phyloP scores from a whole-genome alignment of 257 asterid species.

The Coffea canephora region DNA sequence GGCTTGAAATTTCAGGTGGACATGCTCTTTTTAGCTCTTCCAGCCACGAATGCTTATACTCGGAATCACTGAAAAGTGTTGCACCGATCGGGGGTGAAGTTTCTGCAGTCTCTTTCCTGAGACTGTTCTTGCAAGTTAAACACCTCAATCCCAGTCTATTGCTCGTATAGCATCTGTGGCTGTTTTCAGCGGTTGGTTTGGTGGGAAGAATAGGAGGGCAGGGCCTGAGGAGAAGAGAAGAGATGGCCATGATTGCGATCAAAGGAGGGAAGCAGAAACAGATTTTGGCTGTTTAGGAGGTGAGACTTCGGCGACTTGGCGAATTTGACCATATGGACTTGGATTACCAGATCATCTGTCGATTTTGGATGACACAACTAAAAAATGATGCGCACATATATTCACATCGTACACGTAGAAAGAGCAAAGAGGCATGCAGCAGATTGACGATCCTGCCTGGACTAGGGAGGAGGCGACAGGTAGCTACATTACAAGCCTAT shows the following conservation, averaged over 20 bases:
- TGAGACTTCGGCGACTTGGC: not conserved
- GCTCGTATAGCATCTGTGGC: slow-evolving; percentile 2
- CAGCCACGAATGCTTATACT: slow-evolving; percentile 39
- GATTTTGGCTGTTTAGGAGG: no score
- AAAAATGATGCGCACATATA: no score
- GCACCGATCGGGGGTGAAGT: not conserved
- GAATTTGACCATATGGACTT: not conserved
- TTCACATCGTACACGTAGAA: slow-evolving; percentile 8
- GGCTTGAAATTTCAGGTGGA: slow-evolving; percentile 17
- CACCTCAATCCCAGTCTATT: slow-evolving; percentile 7
- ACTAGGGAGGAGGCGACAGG: not conserved
- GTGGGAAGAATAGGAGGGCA: slow-evolving; percentile 5
- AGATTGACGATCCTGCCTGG: not conserved
- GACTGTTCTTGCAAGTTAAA: slow-evolving; percentile 23
- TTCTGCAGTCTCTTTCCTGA: slow-evolving; percentile 2
- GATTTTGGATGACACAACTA: not conserved
- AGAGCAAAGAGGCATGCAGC: slow-evolving; percentile 7
- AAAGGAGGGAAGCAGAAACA: no score
- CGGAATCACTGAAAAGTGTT: slow-evolving; percentile 18
- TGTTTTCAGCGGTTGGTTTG: slow-evolving; percentile 2
- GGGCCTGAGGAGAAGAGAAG: slow-evolving; percentile 33
- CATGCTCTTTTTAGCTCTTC: slow-evolving; percentile 34
- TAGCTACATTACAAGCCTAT: not conserved
- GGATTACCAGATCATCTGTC: not conserved
- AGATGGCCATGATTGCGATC: slow-evolving; percentile 28